phyloP scores from a whole-genome alignment of 495 filamentous ascomycete genomes.

The Lindgomyces ingoldianus region DNA sequence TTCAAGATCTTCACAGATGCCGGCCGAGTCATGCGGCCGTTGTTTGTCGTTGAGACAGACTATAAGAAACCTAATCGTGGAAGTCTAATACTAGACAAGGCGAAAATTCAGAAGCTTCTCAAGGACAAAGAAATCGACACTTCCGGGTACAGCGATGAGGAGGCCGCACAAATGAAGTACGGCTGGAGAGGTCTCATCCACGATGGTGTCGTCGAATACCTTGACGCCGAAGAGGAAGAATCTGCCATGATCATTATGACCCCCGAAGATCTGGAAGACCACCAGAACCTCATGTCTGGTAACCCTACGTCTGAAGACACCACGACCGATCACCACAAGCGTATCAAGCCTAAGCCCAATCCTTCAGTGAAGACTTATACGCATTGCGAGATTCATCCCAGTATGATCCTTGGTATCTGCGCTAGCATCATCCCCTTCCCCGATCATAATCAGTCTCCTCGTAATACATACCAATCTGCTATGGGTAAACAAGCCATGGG shows the following conservation, averaged over 20 bases:
- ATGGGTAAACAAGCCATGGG: conserved; percentile 99
- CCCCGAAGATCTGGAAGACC: conserved; percentile 79
- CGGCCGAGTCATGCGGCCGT: conserved; percentile 85
- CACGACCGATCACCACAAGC: conserved; percentile 65
- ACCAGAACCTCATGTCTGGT: conserved; percentile 65
- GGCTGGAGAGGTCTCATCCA: conserved; percentile 85
- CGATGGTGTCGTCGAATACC: conserved; percentile 83
- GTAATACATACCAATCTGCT: conserved; percentile 98
- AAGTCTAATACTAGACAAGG: conserved; percentile 77
- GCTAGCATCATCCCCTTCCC: conserved; percentile 99
- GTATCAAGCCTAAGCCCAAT: conserved; percentile 81
- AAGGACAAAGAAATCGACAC: conserved; percentile 60
- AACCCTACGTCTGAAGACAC: conserved; percentile 61
- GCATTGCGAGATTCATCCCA: conserved; percentile 98
- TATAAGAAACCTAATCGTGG: conserved; percentile 69
- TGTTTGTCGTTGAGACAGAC: conserved; percentile 86
- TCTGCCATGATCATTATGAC: conserved; percentile 99
- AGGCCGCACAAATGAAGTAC: conserved; percentile 46
- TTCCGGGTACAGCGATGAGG: conserved; percentile 39
- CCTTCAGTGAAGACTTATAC: conserved; percentile 85
- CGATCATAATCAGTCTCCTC: conserved; percentile 97
- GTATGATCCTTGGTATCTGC: conserved; percentile 97
- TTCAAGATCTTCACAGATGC: conserved; percentile 99
- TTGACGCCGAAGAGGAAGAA: conserved; percentile 98
- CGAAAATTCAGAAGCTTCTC: conserved; percentile 70